These are phyloP conservation scores for Keqinozyma sinolaborantium DNA, from an alignment of 1,139 yeast species.

Conservation along the genomic window DNA sequence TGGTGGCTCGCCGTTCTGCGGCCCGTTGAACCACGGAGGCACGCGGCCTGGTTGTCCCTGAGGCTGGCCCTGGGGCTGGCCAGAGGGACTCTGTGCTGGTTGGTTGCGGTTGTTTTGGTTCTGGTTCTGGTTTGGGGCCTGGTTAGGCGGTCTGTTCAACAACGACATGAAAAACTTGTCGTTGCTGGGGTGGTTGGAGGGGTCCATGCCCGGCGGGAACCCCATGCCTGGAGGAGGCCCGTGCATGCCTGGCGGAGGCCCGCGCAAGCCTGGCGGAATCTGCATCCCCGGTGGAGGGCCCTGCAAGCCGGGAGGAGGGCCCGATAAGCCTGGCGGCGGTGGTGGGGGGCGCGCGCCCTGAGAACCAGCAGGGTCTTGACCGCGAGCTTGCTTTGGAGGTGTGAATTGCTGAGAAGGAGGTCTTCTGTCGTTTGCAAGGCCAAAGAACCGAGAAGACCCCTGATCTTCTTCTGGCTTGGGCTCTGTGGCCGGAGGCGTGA, in stretches of 20 bases:
- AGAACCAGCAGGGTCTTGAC: not conserved
- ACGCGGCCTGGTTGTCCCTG: constrained; percentile 6
- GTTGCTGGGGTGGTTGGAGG: not conserved
- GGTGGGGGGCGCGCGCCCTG: too few relatives aligned
- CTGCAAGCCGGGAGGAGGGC: constrained; percentile 13
- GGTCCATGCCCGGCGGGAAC: constrained; percentile 4
- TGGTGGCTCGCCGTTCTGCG: constrained; percentile 10
- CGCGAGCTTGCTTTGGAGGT: not conserved
- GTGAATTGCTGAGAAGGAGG: constrained; percentile 2
- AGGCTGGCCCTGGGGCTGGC: too few relatives aligned
- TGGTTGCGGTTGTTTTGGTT: too few relatives aligned
- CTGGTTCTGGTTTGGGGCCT: constrained; percentile 5
- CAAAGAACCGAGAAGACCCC: constrained; percentile 5
- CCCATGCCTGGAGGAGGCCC: constrained; percentile 6
- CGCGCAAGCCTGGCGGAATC: constrained; percentile 1
- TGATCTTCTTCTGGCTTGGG: constrained; percentile 7
- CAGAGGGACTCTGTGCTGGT: too few relatives aligned
- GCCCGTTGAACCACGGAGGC: constrained; percentile 9
- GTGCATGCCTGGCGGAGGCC: constrained; percentile 2
- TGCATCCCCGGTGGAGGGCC: constrained; percentile 1
- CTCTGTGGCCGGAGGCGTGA: constrained; percentile 14
- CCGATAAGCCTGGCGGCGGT: constrained; percentile 3
- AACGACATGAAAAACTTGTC: not conserved
- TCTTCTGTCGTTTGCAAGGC: constrained; percentile 3
- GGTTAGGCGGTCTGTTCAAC: constrained; percentile 4